Conservation (phyloP, 2,329 filamentous ascomycete species). For the Nemania bipapillata region DNA sequence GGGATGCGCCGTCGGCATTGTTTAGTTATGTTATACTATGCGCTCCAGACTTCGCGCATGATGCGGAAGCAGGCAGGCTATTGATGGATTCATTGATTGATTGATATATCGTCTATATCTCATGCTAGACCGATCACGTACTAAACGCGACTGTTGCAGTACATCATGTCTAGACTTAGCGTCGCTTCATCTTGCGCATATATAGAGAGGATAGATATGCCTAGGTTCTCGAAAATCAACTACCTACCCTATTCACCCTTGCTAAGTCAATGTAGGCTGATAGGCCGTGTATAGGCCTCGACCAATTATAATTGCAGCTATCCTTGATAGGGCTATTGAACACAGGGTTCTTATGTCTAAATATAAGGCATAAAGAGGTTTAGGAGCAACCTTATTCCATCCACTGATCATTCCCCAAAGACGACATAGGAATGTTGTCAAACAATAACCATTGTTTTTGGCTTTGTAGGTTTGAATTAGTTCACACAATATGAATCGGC, state of each 20-base stretch:
- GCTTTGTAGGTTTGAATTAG: background rate
- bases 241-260: background rate
- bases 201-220: constrained; percentile 27
- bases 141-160: background rate
- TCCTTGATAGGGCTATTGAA: background rate
- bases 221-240: background rate
- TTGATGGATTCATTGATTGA: constrained; percentile 6
- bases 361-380: background rate
- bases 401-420: background rate
- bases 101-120: background rate
- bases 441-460: background rate
- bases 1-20: background rate
- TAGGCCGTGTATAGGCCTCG: background rate
- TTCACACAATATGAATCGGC: background rate
- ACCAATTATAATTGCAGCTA: background rate
- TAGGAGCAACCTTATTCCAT: background rate
- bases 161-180: background rate
- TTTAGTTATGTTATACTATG: background rate
- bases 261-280: background rate
- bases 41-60: background rate
- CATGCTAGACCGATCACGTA: background rate
- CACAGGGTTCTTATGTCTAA: background rate
- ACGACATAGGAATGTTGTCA: background rate
- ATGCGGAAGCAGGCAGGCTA: background rate
- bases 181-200: background rate